Base-by-base conservation (phyloP, 2,329 filamentous ascomycete species). In the Onygenales sp. region DNA sequence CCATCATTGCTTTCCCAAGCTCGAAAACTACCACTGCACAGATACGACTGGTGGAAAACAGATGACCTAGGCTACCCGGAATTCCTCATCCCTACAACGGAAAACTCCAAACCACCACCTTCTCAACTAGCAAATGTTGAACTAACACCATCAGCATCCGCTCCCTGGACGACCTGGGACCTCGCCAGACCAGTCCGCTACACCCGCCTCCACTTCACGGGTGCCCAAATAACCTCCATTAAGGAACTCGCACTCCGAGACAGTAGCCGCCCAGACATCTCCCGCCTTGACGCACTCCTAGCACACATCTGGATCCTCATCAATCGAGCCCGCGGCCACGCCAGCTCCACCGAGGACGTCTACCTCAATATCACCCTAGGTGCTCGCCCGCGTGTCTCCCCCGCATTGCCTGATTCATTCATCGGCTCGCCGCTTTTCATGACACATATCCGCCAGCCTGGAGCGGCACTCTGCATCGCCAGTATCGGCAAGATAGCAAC, bases 221-320 rank as follows among this genome's bases (percentile, higher is more conserved):
- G 58, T 1, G 53, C 55, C 0, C 65, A 75, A 50, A 55, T 77
- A 1, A 55, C 63, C 5, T 47, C 49, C 0, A 68, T 77, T 49
- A 72, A 68, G 52, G 31, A 54, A 8, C 54, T 59, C 54, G 42
- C 21, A 27, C 21, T 53, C 56, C 13, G 39, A 14, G 43, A 52
- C 6, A 17, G 31, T 49, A 42, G 34, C 11, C 32, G 52, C 9
- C 45, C 55, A 3, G 47, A 55, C 13, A 60, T 75, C 13, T 76
- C 72, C 6, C 68, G 72, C 37, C 71, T 73, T 10, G 76, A 78
- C 45, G 70, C 73, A 0, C 57, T 75, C 1, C 59, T 78, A 4
- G 75, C 74, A 0, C 74, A 78, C 53, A 54, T 77, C 13, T 78
- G 73, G 73, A 64, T 66, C 1, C 59, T 67, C 0, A 70, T 79